These are phyloP conservation scores for Colletotrichum orbiculare DNA, from an alignment of 2,329 filamentous ascomycete genomes.

Conservation along the genomic window DNA sequence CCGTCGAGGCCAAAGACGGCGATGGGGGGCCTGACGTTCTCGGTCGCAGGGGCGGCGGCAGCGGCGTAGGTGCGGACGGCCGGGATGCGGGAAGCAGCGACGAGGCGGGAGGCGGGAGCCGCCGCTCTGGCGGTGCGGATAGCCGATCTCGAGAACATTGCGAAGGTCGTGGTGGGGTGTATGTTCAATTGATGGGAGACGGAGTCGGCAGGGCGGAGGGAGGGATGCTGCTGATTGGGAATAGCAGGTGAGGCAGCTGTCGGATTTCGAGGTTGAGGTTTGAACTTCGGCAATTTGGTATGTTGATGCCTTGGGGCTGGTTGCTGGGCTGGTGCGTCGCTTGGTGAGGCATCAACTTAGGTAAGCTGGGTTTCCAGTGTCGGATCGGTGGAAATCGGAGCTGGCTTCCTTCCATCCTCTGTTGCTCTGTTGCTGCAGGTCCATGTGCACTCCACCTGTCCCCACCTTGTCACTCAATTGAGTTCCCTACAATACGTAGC, in stretches of 20 bases:
- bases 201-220: slow-evolving; percentile 38
- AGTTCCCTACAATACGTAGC: slow-evolving; percentile 5
- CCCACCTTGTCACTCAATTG: slow-evolving; percentile 2
- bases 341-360: slow-evolving; percentile 51
- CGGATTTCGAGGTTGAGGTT: slow-evolving; percentile 48
- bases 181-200: slow-evolving; percentile 31
- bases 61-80: slow-evolving; percentile 78
- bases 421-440: neutral
- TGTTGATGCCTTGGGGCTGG: slow-evolving; percentile 51
- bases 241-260: slow-evolving; percentile 31
- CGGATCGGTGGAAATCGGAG: slow-evolving; percentile 35
- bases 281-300: slow-evolving; percentile 54
- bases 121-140: slow-evolving; percentile 67
- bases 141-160: slow-evolving; percentile 71
- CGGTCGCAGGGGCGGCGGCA: slow-evolving; percentile 68
- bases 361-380: slow-evolving; percentile 21
- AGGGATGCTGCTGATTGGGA: slow-evolving; percentile 33
- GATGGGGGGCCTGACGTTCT: slow-evolving; percentile 84
- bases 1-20: slow-evolving; percentile 96
- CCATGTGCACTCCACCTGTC: neutral
- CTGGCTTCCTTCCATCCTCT: slow-evolving; percentile 1
- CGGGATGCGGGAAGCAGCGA: slow-evolving; percentile 66
- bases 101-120: slow-evolving; percentile 64
- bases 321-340: neutral
- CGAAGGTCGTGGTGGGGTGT: slow-evolving; percentile 40